Evolutionary conservation across 129 eudicot genomes (phyloP), one percentile per base, ranked within the genome.

Genomic region (Lonicera japonica): DNA sequence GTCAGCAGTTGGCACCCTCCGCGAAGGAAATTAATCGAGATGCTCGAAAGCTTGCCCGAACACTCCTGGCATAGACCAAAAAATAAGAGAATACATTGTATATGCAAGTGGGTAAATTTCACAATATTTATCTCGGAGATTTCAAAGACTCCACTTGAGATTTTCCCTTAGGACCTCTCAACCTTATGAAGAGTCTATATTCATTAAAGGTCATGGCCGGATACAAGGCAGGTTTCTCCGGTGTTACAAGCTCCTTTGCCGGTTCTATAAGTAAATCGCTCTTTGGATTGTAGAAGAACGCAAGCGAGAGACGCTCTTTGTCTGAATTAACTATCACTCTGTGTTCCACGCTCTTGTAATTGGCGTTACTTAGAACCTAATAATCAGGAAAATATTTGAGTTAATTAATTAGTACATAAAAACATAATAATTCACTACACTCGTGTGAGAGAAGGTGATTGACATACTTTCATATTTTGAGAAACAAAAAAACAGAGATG

Each of bases 341-440:
- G 25, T 90, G 97, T 75, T 90, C 97, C 13, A 90, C 95, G 21
- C 97, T 90, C 59, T 79, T 83, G 73, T 86, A 90, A n/a, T 58
- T 79, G 0, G 88, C 87, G 64, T 90, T 90, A 78, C 94, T 90
- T 56, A 90, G 14, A 25, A 90, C 94, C 97, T 90, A 25, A 16
- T 8, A 5, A 17, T 50, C 21, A 50, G 5, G 18, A 18, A 17
- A 70, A 19, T 1, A 10, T 43, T 14, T 0, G 24, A 36, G 21
- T 45, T 45, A 45, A 45, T 1, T 29, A 29, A 29, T 29, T 1
- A 29, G n/a, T n/a, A n/a, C n/a, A n/a, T n/a, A n/a, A n/a, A n/a
- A n/a, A n/a, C n/a, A n/a, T n/a, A n/a, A n/a, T n/a, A n/a, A n/a
- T n/a, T n/a, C n/a, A n/a, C n/a, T n/a, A n/a, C n/a, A n/a, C n/a